Conservation (phyloP, 2,329 filamentous ascomycete species). For the Tolypocladium inflatum region DNA sequence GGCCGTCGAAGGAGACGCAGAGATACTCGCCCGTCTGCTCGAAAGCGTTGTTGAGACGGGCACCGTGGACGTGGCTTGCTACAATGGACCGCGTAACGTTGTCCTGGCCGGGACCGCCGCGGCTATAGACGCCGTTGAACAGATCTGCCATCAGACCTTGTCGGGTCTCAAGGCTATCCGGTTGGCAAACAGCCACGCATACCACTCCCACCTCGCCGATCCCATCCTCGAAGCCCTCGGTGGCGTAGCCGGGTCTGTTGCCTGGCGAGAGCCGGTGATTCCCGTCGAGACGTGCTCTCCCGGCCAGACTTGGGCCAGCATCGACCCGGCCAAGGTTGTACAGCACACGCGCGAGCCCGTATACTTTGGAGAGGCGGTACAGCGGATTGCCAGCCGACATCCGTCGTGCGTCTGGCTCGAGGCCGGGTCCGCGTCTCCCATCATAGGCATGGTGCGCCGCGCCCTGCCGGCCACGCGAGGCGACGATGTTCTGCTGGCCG, state of each 20-base stretch:
- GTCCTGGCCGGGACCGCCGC: conserved; percentile 17
- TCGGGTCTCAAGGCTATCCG: not conserved
- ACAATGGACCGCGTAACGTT: conserved; percentile 19
- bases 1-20: conserved; percentile 6
- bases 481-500: not conserved
- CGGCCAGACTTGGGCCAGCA: conserved; percentile 7
- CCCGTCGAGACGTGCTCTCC: conserved; percentile 2
- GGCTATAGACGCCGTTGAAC: conserved; percentile 7
- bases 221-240: conserved; percentile 1
- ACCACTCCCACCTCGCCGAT: conserved; percentile 3
- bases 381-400: conserved; percentile 12
- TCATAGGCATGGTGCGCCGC: conserved; percentile 21
- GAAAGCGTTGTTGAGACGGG: not conserved
- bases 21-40: not conserved
- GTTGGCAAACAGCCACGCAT: conserved; percentile 2
- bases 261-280: not conserved
- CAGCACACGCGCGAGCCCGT: conserved; percentile 22
- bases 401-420: conserved; percentile 19
- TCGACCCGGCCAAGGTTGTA: conserved; percentile 8
- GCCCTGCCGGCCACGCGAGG: conserved; percentile 9
- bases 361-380: conserved; percentile 18
- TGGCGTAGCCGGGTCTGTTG: not conserved
- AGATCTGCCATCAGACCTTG: not conserved
- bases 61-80: conserved; percentile 19
- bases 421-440: conserved; percentile 21